Percentiles rank a stretch among this genome's conserved stretches.
phyloP scores from a whole-genome alignment of 352 stramenopile species.

The Pythium phragmiticola region DNA sequence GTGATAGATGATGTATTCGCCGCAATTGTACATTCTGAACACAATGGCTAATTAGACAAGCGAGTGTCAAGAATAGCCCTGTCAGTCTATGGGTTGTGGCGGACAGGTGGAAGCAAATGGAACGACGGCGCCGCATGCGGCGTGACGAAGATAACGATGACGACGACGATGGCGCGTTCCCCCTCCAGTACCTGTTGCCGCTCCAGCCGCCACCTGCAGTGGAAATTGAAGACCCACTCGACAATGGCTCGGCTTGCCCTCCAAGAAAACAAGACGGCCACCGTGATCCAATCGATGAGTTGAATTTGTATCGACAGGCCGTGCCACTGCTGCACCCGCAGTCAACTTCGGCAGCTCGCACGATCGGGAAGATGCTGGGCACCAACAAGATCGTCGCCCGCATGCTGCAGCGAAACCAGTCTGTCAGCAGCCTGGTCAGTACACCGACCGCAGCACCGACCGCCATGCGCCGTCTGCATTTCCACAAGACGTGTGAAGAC shows the following conservation, averaged over 20 bases:
- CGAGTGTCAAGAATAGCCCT: conserved; percentile 19
- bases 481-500: conserved; percentile 47
- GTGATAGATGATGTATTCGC: conserved; percentile 4
- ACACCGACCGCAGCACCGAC: not conserved
- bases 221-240: not conserved
- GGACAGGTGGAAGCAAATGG: not conserved
- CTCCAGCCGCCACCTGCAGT: not conserved
- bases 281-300: conserved; percentile 12
- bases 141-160: not conserved
- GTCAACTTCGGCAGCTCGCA: conserved; percentile 61
- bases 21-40: not conserved
- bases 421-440: not conserved
- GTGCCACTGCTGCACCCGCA: conserved; percentile 55
- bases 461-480: conserved; percentile 26
- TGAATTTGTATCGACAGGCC: conserved; percentile 53
- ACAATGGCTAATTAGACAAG: not conserved
- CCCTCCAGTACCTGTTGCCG: conserved; percentile 21
- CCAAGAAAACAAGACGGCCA: not conserved
- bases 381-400: conserved; percentile 45
- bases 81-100: not conserved
- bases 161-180: conserved; percentile 6
- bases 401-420: conserved; percentile 49
- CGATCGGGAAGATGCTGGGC: conserved; percentile 48
- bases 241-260: not conserved
- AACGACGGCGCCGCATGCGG: conserved; percentile 1